Evolutionary conservation across 106 monocot species (phyloP).

Genomic region (Apostasia ramifera): DNA sequence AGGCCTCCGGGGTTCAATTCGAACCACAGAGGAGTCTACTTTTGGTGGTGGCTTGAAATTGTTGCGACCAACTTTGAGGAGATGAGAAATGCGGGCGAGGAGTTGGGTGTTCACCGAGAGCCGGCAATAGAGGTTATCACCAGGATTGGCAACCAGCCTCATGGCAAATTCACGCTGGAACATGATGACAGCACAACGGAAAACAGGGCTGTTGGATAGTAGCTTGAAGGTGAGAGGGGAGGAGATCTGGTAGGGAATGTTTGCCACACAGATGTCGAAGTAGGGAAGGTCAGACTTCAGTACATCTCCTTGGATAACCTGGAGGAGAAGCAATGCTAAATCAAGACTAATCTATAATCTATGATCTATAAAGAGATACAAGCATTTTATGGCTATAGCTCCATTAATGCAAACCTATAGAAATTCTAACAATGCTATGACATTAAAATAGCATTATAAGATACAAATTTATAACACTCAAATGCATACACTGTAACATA

Average conservation of each 20-base stretch:
- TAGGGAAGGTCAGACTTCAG: slow-evolving; percentile 88
- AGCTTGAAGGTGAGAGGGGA: slow-evolving; percentile 95
- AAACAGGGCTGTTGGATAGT: slow-evolving; percentile 56
- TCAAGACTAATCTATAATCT: too few relatives aligned
- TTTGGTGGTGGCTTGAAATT: slow-evolving; percentile 96
- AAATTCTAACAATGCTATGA: too few relatives aligned
- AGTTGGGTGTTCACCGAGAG: slow-evolving; percentile 86
- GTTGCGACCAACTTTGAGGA: slow-evolving; percentile 82
- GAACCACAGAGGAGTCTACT: slow-evolving; percentile 92
- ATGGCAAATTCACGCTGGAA: slow-evolving; percentile 87
- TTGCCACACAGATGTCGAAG: slow-evolving; percentile 96
- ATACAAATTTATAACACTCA: too few relatives aligned
- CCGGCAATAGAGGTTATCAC: slow-evolving; percentile 74
- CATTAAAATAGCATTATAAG: too few relatives aligned
- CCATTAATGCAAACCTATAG: too few relatives aligned
- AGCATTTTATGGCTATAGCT: too few relatives aligned
- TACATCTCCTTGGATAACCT: slow-evolving; percentile 97
- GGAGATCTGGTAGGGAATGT: slow-evolving; percentile 93
- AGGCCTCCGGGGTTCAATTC: slow-evolving; percentile 78
- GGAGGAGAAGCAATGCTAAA: background rate
- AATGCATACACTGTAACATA: too few relatives aligned
- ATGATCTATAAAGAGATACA: too few relatives aligned
- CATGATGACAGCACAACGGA: slow-evolving; percentile 90
- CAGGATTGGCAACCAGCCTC: slow-evolving; percentile 78
- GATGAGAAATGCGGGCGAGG: slow-evolving; percentile 71